Conservation (phyloP, 768 basidiomycete species). For the Leccinellum luteum region DNA sequence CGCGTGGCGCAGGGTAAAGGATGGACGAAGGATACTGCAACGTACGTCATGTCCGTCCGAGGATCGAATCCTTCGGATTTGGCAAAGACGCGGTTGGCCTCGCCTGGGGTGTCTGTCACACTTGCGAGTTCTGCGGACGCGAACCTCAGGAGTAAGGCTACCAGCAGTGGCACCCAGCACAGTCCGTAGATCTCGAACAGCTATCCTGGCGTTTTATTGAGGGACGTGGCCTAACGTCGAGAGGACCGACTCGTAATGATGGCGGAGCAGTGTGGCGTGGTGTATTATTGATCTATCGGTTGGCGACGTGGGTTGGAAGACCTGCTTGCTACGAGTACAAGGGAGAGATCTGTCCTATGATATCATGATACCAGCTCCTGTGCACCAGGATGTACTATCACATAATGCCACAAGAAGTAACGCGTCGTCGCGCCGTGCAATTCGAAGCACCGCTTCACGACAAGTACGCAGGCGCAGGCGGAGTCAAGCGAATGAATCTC, state of each 20-base stretch:
- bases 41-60: no score
- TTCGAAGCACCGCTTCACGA: no score
- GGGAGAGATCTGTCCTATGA: no score
- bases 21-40: no score
- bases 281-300: background rate
- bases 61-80: background rate
- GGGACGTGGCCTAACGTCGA: background rate
- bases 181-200: background rate
- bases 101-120: background rate
- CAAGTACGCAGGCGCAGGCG: no score
- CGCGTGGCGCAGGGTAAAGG: no score
- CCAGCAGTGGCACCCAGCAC: background rate
- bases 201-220: background rate
- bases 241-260: no score
- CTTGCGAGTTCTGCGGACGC: background rate
- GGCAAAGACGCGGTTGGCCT: no score
- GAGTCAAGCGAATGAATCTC: no score
- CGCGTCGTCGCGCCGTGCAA: no score
- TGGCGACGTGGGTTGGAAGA: background rate
- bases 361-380: background rate
- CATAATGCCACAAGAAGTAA: no score
- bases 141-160: background rate
- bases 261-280: no score
- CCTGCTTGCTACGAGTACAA: background rate
- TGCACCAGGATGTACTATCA: background rate